Conservation (phyloP, 2,329 filamentous ascomycete genomes). For the Stylonectria norvegica region DNA sequence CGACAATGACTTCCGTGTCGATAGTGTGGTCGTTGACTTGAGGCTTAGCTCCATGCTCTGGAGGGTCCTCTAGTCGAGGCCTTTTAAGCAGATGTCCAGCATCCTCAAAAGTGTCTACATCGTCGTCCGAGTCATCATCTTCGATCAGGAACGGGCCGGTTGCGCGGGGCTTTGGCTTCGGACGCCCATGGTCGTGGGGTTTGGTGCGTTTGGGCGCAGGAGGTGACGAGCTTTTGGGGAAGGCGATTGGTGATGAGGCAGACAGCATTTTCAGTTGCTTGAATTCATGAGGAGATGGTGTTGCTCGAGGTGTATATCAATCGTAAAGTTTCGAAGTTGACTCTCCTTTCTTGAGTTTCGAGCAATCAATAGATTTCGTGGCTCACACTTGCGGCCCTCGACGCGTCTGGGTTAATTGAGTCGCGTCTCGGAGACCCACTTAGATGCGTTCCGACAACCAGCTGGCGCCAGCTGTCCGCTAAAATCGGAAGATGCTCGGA, state of each 20-base stretch:
- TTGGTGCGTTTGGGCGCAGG: conserved; percentile 34
- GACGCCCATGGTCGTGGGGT: conserved; percentile 33
- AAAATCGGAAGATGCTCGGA: conserved; percentile 9
- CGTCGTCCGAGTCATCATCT: conserved; percentile 36
- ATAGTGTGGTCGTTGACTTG: background rate
- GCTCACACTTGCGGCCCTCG: too few species aligned
- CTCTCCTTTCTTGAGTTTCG: conserved; percentile 6
- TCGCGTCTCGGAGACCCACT: conserved; percentile 18
- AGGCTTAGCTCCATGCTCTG: conserved; percentile 3
- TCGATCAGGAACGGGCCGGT: conserved; percentile 40
- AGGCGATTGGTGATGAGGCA: conserved; percentile 56
- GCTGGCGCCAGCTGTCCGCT: conserved; percentile 18
- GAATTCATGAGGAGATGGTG: background rate
- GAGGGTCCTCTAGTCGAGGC: conserved; percentile 29
- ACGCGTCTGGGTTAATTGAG: conserved; percentile 32
- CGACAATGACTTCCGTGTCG: conserved; percentile 3
- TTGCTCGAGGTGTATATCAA: background rate
- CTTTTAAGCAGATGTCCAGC: conserved; percentile 26
- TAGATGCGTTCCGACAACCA: background rate
- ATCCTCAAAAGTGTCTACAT: conserved; percentile 8
- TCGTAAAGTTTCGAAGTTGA: background rate
- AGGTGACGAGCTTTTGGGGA: conserved; percentile 49
- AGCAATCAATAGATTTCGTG: conserved; percentile 3
- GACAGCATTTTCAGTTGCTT: conserved; percentile 48
- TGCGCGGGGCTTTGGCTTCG: conserved; percentile 34